Base-by-base conservation (phyloP, 805 yeast species). In the Starmerella floris region DNA sequence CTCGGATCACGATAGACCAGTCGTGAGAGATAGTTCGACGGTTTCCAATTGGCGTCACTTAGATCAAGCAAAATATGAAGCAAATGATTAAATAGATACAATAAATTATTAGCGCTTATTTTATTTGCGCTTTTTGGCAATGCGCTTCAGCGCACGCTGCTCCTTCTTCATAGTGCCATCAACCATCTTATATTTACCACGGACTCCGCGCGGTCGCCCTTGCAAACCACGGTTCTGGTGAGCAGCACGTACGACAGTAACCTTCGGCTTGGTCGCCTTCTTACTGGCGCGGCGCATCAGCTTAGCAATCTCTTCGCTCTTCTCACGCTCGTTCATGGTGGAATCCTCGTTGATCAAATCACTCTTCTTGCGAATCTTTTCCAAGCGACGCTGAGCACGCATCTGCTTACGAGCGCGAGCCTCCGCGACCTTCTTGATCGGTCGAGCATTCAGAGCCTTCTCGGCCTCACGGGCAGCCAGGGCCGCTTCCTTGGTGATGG, bases 121-220 rank as follows among this genome's bases (percentile, higher is more conserved):
- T 37, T 79, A 79, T 65, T 74, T 81, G 57, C 79, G 70, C 68
- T 83, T 84, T 72, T 87, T 91, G 22, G 84, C 81, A 52, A 87
- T 83, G 61, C 97, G 77, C 58, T 74, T 78, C 58, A 88, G 68
- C 13, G 97, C 95, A 53, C 98, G 72, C 70, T 81, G 87, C 66
- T 91, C 99, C 62, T 91, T 91, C 82, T 91, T 91, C 80, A 84
- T 69, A 19, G 79, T 83, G 70, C 97, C 97, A 65, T 91, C 99
- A 54, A 91, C 97, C 98, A 91, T 91, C 79, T 83, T 91, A 68
- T 91, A 91, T 62, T 83, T 85, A 65, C 99, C 99, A 63, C 78
- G 84, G 53, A 91, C 76, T 62, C 98, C 99, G 66, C 76, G 80
- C 33, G 99, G 99, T 68, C 99, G 80, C 43, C 98, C 98, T 53